These are phyloP conservation scores for Schizochytrium sp. DNA, from an alignment of 108 stramenopile genomes.

Conservation along the genomic window DNA sequence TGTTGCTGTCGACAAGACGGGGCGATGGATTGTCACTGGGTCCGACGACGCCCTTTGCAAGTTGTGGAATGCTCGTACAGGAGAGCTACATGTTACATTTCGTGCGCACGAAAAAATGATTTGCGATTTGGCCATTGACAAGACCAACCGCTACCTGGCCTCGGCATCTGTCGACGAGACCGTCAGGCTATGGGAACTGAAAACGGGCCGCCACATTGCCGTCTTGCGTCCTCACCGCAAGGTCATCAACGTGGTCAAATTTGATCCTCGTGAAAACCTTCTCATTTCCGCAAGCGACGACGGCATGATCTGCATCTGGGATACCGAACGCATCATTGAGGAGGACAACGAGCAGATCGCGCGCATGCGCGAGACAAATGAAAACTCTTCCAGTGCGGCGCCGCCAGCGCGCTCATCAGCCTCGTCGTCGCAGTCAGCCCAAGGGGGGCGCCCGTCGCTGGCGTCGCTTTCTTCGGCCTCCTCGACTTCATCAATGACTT, in stretches of 20 bases:
- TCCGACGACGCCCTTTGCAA: background rate
- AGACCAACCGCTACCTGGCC: background rate
- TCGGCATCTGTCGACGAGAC: background rate
- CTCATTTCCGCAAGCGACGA: background rate
- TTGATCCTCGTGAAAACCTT: background rate
- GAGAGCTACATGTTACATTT: background rate
- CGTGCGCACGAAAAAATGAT: constrained; percentile 17
- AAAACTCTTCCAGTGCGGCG: too few relatives aligned
- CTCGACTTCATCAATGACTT: background rate
- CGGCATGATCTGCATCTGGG: background rate
- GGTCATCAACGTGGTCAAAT: background rate
- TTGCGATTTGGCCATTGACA: background rate
- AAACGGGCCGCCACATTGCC: background rate
- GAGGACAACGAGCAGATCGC: background rate
- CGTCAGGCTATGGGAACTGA: background rate
- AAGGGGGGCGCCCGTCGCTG: background rate
- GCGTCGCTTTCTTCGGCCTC: background rate
- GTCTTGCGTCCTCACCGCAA: background rate
- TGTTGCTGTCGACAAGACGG: background rate
- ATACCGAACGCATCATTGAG: background rate
- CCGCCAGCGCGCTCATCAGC: background rate
- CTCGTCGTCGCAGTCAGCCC: background rate
- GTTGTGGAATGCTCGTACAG: background rate
- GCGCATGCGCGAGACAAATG: background rate
- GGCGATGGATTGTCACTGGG: background rate